phyloP scores from a whole-genome alignment of 2,329 filamentous ascomycete genomes.

The Tolypocladium cylindrosporum region DNA sequence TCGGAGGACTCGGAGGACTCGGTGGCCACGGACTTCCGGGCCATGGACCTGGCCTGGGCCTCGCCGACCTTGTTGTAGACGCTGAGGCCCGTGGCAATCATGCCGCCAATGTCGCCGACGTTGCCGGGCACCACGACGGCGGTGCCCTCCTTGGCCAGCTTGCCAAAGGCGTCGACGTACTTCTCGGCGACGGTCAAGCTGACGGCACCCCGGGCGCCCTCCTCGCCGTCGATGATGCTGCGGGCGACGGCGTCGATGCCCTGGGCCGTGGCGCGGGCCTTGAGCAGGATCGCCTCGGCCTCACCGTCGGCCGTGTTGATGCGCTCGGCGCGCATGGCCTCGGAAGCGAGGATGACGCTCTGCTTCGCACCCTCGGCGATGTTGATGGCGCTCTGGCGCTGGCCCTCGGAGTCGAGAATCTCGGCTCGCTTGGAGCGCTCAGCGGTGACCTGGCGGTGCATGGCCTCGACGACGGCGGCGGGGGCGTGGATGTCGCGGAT shows the following conservation, averaged over 20 bases:
- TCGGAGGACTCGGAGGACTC: conserved; percentile 8
- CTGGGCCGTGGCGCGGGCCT: conserved; percentile 73
- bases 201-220: conserved; percentile 71
- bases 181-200: conserved; percentile 90
- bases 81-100: conserved; percentile 93
- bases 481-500: conserved; percentile 97
- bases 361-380: conserved; percentile 97
- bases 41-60: conserved; percentile 60
- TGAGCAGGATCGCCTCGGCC: conserved; percentile 82
- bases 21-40: conserved; percentile 35
- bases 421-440: conserved; percentile 96
- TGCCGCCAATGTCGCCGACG: conserved; percentile 87
- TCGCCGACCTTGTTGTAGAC: conserved; percentile 92
- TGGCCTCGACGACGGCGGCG: conserved; percentile 84
- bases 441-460: conserved; percentile 96
- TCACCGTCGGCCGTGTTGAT: conserved; percentile 92
- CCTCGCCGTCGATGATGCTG: conserved; percentile 62
- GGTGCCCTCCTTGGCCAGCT: conserved; percentile 90
- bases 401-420: conserved; percentile 94
- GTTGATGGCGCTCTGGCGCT: conserved; percentile 95
- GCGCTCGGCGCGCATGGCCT: conserved; percentile 79
- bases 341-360: conserved; percentile 89
- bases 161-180: conserved; percentile 91
- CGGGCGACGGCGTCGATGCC: conserved; percentile 82
- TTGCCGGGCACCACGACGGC: conserved; percentile 94